These are phyloP conservation scores for Yarrowia yakushimensis DNA, from an alignment of 805 yeast genomes.

Conservation along the genomic window DNA sequence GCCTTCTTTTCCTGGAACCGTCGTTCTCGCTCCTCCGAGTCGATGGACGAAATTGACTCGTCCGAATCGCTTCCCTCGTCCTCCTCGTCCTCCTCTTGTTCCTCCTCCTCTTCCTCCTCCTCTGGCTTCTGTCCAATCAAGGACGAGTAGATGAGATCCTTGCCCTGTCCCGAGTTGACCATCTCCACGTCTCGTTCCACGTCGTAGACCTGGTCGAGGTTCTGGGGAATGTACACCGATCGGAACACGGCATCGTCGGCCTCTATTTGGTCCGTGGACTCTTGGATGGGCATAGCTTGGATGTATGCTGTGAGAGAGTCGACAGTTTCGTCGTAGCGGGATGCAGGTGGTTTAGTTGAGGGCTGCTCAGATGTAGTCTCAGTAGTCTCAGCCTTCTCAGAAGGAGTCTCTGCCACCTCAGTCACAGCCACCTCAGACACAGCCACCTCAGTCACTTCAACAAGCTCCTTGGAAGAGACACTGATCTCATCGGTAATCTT, in stretches of 20 bases:
- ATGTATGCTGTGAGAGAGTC: conserved; percentile 32
- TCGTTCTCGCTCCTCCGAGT: conserved; percentile 35
- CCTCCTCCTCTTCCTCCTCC: conserved; percentile 30
- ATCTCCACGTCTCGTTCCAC: conserved; percentile 72
- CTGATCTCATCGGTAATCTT: conserved; percentile 3
- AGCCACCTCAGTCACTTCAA: not conserved
- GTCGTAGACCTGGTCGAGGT: conserved; percentile 45
- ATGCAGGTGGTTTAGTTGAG: too few species aligned
- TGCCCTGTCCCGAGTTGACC: conserved; percentile 75
- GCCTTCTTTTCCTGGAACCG: conserved; percentile 47
- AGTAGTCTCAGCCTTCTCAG: conserved; percentile 28
- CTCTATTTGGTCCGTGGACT: conserved; percentile 43
- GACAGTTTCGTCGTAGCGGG: conserved; percentile 40
- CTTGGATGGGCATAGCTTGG: conserved; percentile 32
- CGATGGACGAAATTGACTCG: conserved; percentile 32
- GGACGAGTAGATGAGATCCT: conserved; percentile 54
- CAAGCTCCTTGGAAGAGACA: not conserved
- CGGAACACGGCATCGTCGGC: conserved; percentile 87
- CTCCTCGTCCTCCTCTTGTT: conserved; percentile 26
- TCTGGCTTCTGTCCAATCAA: conserved; percentile 35
- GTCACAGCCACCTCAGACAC: not conserved
- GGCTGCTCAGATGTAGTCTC: not conserved
- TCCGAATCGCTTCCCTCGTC: conserved; percentile 31
- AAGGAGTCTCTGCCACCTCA: conserved; percentile 37
- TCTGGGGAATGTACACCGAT: conserved; percentile 77